These are phyloP conservation scores for Magnolia sinica DNA, from an alignment of 164 flowering plant species.

Conservation along the genomic window DNA sequence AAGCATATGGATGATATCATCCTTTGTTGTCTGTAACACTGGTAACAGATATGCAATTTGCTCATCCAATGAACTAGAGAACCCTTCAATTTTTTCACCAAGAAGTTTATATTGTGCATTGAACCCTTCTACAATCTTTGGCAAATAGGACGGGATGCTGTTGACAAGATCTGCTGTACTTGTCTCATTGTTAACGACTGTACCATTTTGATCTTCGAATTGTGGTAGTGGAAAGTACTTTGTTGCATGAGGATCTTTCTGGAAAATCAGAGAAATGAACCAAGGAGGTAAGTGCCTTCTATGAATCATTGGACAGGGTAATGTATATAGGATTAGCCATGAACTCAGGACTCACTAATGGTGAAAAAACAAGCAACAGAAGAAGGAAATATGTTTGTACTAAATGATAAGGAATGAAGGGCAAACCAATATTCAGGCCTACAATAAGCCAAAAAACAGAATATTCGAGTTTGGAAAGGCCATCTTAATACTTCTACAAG, in stretches of 20 bases:
- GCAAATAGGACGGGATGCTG: constrained; percentile 28
- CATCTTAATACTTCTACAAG: no score
- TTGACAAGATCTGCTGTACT: constrained; percentile 32
- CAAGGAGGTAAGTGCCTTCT: not conserved
- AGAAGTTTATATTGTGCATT: constrained; percentile 42
- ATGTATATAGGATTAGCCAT: not conserved
- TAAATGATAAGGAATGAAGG: not conserved
- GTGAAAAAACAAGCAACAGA: not conserved
- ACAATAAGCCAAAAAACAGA: no score
- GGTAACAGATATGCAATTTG: constrained; percentile 38
- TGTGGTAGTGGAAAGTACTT: constrained; percentile 22
- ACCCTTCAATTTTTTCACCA: constrained; percentile 41
- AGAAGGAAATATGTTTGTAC: not conserved
- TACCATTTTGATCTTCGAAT: constrained; percentile 26
- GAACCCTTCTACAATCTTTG: constrained; percentile 42
- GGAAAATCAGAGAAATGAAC: constrained; percentile 21
- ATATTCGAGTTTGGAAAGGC: no score
- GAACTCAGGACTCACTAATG: not conserved
- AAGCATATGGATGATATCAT: constrained; percentile 25
- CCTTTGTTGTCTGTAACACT: constrained; percentile 40
- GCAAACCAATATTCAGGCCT: no score
- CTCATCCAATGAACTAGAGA: constrained; percentile 46
- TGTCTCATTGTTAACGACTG: constrained; percentile 26
- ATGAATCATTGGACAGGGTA: not conserved
- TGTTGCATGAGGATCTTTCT: constrained; percentile 38